Evolutionary conservation across 1,284 basidiomycete species (phyloP), one percentile per base, ranked within the genome.

Genomic region (Amylostereum chailletii): DNA sequence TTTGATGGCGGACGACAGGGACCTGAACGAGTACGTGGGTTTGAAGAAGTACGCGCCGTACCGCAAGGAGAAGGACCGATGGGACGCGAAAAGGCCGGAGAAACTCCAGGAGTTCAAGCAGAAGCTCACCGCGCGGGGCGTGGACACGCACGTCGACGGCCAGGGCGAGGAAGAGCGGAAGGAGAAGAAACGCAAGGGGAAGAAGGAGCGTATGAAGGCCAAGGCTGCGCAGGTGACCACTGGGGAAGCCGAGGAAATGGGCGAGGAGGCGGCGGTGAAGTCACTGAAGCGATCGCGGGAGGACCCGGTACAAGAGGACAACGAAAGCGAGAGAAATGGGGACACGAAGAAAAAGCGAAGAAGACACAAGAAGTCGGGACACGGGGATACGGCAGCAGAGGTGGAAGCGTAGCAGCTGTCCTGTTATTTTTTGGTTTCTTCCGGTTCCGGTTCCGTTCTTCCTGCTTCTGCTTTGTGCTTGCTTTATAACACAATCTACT

Each of bases 31-130:
- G 51, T 90, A 92, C 61, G 81, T 96, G 61, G 80, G 86, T 34
- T 70, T 99, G 58, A 94, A 91, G 71, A 88, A 89, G 62, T 76
- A 93, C 53, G 94, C 94, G 27, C 93, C 95, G 2, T 98, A 97
- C 65, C 81, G 89, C 54, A 71, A 74, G 53, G 73, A 71, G 61
- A 69, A 58, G 64, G 57, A 62, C 58, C 75, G 63, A 54, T 91
- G 76, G 86, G 89, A 80, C 60, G 66, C 68, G 52, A 77, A 67
- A n/a, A 75, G 88, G 4, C 70, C 71, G 30, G 79, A 86, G 50
- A 77, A 83, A 54, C 71, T 98, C 47, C 75, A 79, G 59, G 90
- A 94, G 51, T 71, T 96, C 49, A 84, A 86, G 59, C 63, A 72
- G 11, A 77, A 71, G 53, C 65, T 94, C 55, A 61, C 48, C 48